Evolutionary conservation across 805 yeast species (phyloP).

Genomic region (Lipomyces mesembrius): DNA sequence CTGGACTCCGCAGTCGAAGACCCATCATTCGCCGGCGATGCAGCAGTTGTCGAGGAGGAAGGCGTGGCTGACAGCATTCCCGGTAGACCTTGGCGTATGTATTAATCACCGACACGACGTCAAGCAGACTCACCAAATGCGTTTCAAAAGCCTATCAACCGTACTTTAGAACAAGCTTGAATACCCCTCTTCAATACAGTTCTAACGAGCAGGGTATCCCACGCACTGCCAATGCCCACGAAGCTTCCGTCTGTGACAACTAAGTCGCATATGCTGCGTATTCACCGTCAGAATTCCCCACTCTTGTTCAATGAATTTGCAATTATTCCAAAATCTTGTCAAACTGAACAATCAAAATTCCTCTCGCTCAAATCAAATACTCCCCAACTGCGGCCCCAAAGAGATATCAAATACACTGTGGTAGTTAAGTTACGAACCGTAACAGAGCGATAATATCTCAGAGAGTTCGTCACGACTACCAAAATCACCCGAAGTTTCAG

Average conservation of each 20-base stretch:
- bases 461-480: too few relatives aligned
- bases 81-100: neutral
- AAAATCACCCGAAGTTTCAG: too few relatives aligned
- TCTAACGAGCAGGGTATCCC: neutral
- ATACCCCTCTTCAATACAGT: neutral
- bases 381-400: neutral
- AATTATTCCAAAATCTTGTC: neutral
- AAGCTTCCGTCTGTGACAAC: neutral
- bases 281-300: neutral
- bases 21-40: neutral
- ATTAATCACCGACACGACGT: neutral
- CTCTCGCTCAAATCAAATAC: neutral
- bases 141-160: neutral
- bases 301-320: neutral
- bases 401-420: neutral
- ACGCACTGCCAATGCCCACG: neutral
- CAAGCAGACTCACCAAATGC: neutral
- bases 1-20: neutral
- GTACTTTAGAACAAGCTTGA: neutral
- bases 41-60: neutral
- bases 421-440: too few relatives aligned
- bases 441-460: too few relatives aligned
- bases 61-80: neutral
- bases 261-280: neutral
- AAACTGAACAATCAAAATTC: neutral